Conservation (phyloP, 768 basidiomycete genomes). For the Suillus brevipes region DNA sequence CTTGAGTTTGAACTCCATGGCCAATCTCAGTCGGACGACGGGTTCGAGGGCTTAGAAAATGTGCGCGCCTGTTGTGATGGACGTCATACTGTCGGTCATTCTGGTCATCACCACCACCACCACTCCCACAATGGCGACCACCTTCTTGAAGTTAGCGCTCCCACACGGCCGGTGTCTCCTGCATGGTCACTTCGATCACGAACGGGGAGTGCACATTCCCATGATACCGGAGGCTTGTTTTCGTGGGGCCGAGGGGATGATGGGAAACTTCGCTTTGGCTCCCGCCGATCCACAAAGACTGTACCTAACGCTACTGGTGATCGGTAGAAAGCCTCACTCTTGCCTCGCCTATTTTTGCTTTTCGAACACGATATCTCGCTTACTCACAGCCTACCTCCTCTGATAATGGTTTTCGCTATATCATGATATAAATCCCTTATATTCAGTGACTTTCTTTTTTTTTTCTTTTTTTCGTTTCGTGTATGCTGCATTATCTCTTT, state of each 20-base stretch:
- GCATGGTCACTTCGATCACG: slow-evolving; percentile 86
- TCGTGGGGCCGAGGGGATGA: slow-evolving; percentile 65
- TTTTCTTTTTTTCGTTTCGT: slow-evolving; percentile 22
- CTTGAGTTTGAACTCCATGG: slow-evolving; percentile 85
- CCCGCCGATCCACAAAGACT: slow-evolving; percentile 55
- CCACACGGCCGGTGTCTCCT: slow-evolving; percentile 67
- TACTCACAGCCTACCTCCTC: slow-evolving; percentile 31
- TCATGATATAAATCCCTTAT: slow-evolving; percentile 19
- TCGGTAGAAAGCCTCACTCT: slow-evolving; percentile 20
- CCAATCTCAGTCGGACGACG: slow-evolving; percentile 69
- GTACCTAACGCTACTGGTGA: slow-evolving; percentile 28
- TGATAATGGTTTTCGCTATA: slow-evolving; percentile 30
- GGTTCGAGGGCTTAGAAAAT: slow-evolving; percentile 92
- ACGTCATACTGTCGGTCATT: slow-evolving; percentile 77
- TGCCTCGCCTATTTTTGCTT: slow-evolving; percentile 1
- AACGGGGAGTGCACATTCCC: slow-evolving; percentile 70
- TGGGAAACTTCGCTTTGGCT: slow-evolving; percentile 74
- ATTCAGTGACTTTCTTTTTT: slow-evolving; percentile 15
- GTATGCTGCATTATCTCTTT: slow-evolving; percentile 36
- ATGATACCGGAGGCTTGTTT: slow-evolving; percentile 68
- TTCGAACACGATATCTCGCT: slow-evolving; percentile 16
- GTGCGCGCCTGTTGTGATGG: slow-evolving; percentile 92
- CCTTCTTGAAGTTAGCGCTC: slow-evolving; percentile 51
- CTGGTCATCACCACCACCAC: slow-evolving; percentile 59
- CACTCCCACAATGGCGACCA: slow-evolving; percentile 49